phyloP scores from a whole-genome alignment of 176 grass and related monocot genomes.

The Eleusine coracana region DNA sequence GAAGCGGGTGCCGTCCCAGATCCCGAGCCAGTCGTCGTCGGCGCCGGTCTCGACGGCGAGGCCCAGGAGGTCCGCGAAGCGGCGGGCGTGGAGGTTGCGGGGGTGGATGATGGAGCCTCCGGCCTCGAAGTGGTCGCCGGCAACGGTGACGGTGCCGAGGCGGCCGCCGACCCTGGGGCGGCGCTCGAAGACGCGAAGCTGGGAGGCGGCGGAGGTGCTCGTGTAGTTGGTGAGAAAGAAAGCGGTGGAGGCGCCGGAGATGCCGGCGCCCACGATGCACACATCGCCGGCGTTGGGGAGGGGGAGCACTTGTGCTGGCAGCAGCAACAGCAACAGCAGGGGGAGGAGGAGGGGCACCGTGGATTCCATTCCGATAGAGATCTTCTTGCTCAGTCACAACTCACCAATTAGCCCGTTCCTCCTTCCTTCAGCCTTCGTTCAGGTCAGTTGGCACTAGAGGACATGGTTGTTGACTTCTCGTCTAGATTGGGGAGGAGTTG shows the following conservation, averaged over 20 bases:
- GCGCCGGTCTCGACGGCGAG: conserved; percentile 30
- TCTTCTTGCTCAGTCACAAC: background rate
- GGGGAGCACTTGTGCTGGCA: background rate
- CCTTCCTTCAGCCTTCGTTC: no score
- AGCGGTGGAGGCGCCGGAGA: conserved; percentile 75
- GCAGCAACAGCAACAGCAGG: background rate
- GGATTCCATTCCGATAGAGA: background rate
- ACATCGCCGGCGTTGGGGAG: conserved; percentile 38
- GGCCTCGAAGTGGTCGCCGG: conserved; percentile 74
- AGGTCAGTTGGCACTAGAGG: no score
- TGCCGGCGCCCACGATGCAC: conserved; percentile 81
- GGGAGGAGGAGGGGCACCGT: conserved; percentile 1
- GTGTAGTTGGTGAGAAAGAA: conserved; percentile 83
- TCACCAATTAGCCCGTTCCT: no score
- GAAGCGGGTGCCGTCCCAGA: conserved; percentile 76
- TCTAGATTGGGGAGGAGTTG: no score
- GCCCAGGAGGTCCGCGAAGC: conserved; percentile 63
- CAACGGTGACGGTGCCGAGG: conserved; percentile 57
- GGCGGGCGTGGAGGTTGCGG: conserved; percentile 64
- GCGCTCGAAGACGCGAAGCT: conserved; percentile 76
- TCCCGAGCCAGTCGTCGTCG: conserved; percentile 68
- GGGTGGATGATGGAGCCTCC: conserved; percentile 81
- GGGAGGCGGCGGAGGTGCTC: conserved; percentile 8
- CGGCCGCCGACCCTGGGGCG: conserved; percentile 61
- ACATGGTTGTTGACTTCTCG: no score